phyloP scores from a whole-genome alignment of 2,329 filamentous ascomycete species.

The Colletotrichum tanaceti region DNA sequence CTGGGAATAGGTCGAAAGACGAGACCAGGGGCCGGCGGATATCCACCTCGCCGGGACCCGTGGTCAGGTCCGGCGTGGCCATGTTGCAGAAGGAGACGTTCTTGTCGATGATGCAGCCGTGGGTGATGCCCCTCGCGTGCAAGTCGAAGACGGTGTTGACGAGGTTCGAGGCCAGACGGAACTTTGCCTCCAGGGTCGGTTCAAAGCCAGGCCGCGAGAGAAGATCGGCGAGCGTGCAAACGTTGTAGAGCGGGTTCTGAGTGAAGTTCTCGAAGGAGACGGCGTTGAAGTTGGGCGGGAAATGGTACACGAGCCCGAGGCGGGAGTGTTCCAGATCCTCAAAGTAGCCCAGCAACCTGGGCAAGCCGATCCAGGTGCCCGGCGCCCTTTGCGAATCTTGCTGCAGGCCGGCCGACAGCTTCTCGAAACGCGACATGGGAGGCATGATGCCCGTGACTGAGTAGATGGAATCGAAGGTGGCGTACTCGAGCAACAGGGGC shows the following conservation, averaged over 20 bases:
- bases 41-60: conserved; percentile 63
- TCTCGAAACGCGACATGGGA: conserved; percentile 73
- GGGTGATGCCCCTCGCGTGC: conserved; percentile 75
- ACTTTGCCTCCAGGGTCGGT: conserved; percentile 79
- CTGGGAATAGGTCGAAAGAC: conserved; percentile 79
- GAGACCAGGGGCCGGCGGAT: conserved; percentile 77
- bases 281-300: conserved; percentile 73
- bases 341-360: conserved; percentile 75
- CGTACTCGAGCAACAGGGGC: conserved; percentile 78
- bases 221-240: conserved; percentile 67
- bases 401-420: conserved; percentile 68
- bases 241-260: conserved; percentile 61
- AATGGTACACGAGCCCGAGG: conserved; percentile 79
- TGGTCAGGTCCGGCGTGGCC: conserved; percentile 54
- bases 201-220: conserved; percentile 65
- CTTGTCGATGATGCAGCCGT: conserved; percentile 75
- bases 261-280: conserved; percentile 65
- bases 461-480: conserved; percentile 71
- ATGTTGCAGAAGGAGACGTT: conserved; percentile 75
- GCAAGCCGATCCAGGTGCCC: conserved; percentile 70
- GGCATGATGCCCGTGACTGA: conserved; percentile 72
- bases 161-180: conserved; percentile 78
- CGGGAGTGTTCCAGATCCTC: conserved; percentile 78
- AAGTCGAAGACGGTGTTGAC: conserved; percentile 79
- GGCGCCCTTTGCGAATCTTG: conserved; percentile 63